Evolutionary conservation across 352 stramenopile species (phyloP), one percentile per base, ranked within the genome.

Genomic region (Phytophthora fragariae): DNA sequence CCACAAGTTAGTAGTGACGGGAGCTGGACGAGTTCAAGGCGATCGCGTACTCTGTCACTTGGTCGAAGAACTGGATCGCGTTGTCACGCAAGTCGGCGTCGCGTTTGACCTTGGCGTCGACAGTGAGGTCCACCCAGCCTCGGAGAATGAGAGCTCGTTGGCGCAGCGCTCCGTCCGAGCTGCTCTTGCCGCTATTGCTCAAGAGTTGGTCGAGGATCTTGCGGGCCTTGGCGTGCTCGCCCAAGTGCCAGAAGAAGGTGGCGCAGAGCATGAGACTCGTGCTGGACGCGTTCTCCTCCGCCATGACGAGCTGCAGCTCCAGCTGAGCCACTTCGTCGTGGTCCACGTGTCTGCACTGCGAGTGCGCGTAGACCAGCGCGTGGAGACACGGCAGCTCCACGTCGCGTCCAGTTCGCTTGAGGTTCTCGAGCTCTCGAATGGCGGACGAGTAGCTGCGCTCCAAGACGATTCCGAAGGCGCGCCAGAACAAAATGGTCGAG

Each of bases 381-480:
- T 94, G 85, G 17, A 95, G 81, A 75, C 85, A 94, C 21, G 88
- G 85, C 12, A 95, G 70, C 62, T 95, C 88, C 11, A 94, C 82
- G n/a, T 94, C 86, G 59, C 85, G 88, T 9, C 57, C 72, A 7
- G 84, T 89, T 77, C 84, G 84, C 62, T 92, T 93, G 29, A 97
- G 79, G 65, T 76, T 88, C 60, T 97, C 92, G 21, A 97, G 78
- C 49, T 96, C 85, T 35, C 91, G 90, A 68, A 98, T 95, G 35
- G 88, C 89, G 4, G 88, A 93, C 59, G 86, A 92, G 57, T 84
- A 89, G 67, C 83, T 92, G 33, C 86, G 80, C 65, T 97, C 88
- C 56, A 96, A 73, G 1, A 82, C 86, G 65, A 96, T 90, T 11
- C 79, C 88, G 68, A 97, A 94, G 19, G 90, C 89, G 12, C 89